These are phyloP conservation scores for Aegilops umbellulata DNA, from an alignment of 176 grass and related monocot genomes.

Conservation along the genomic window DNA sequence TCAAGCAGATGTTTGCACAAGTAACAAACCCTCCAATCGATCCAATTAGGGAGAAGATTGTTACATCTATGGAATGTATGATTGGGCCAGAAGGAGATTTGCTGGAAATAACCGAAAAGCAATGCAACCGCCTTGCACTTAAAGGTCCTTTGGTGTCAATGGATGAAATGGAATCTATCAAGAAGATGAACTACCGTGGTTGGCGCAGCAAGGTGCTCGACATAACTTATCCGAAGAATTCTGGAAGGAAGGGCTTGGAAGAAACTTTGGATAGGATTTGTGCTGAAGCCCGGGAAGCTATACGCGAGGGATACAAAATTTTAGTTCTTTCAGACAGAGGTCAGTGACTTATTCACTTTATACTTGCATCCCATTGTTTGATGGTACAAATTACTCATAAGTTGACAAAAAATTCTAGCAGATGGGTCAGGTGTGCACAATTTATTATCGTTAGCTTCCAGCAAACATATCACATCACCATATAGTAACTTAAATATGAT, in stretches of 20 bases:
- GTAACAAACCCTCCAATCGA: conserved; percentile 98
- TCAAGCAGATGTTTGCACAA: conserved; percentile 99
- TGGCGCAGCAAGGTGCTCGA: conserved; percentile 92
- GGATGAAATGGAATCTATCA: conserved; percentile 96
- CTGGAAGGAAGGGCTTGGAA: conserved; percentile 76
- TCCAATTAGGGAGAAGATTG: conserved; percentile 95
- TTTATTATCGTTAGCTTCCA: background rate
- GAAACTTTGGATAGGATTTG: conserved; percentile 85
- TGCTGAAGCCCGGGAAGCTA: conserved; percentile 77
- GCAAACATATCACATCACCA: background rate
- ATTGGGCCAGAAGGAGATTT: conserved; percentile 96
- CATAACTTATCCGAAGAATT: conserved; percentile 79
- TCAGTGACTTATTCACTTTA: conserved; percentile 35
- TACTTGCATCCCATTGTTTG: background rate
- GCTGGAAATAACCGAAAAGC: conserved; percentile 84
- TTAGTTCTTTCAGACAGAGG: conserved; percentile 98
- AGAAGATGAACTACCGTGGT: conserved; percentile 91
- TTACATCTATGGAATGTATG: conserved; percentile 98
- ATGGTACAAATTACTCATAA: background rate
- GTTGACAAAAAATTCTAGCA: background rate
- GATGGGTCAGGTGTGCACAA: background rate
- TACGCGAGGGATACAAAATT: conserved; percentile 73
- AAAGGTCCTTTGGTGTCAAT: conserved; percentile 76
- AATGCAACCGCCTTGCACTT: conserved; percentile 84
- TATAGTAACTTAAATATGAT: too few relatives aligned